These are phyloP conservation scores for Diaporthe ilicicola DNA, from an alignment of 2,329 filamentous ascomycete species.

Conservation along the genomic window DNA sequence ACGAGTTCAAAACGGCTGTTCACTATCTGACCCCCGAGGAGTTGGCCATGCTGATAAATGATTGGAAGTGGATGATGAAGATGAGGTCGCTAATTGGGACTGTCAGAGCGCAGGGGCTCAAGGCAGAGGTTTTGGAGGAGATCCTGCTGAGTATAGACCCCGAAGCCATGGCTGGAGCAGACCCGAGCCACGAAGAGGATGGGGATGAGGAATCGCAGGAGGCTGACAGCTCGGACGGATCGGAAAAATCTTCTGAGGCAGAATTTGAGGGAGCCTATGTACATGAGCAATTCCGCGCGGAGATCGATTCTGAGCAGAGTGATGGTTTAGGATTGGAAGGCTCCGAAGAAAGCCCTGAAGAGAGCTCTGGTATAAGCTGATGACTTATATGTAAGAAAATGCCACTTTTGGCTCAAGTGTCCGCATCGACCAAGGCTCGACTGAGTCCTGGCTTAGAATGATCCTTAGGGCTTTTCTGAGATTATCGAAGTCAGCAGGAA, in stretches of 20 bases:
- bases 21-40: background rate
- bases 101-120: background rate
- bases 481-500: too few species aligned
- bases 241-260: background rate
- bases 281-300: background rate
- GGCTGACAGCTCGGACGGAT: background rate
- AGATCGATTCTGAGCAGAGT: background rate
- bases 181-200: background rate
- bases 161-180: background rate
- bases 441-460: too few species aligned
- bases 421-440: too few species aligned
- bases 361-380: background rate
- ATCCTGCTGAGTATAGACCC: background rate
- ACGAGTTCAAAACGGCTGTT: conserved; percentile 7
- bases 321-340: background rate
- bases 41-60: background rate
- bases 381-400: background rate
- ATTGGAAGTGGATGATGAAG: background rate
- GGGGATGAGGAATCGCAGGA: background rate
- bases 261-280: background rate
- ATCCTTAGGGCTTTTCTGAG: too few species aligned
- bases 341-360: background rate
- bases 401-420: too few species aligned
- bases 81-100: background rate
- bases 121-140: background rate